Conservation (phyloP, 2,329 filamentous ascomycete species). For the Nemania sp. region DNA sequence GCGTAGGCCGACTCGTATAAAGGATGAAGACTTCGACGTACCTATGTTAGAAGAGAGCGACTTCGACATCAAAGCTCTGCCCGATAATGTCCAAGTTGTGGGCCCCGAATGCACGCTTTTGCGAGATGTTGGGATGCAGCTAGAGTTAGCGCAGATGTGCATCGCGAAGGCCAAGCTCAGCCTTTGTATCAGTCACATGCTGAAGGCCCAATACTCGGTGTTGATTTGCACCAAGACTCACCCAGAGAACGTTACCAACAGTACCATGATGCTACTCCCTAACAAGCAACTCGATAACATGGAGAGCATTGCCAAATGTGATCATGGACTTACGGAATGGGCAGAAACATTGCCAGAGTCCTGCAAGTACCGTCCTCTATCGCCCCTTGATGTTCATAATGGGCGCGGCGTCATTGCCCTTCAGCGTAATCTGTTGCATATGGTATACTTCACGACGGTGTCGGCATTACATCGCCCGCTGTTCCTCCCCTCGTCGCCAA, state of each 20-base stretch:
- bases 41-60: slow-evolving; percentile 88
- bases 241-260: slow-evolving; percentile 79
- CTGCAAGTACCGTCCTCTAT: slow-evolving; percentile 74
- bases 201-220: slow-evolving; percentile 92
- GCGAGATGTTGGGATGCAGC: slow-evolving; percentile 78
- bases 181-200: slow-evolving; percentile 87
- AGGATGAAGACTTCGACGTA: slow-evolving; percentile 93
- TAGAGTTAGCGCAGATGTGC: slow-evolving; percentile 86
- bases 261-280: slow-evolving; percentile 88
- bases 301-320: slow-evolving; percentile 81
- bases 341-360: slow-evolving; percentile 75
- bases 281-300: slow-evolving; percentile 88
- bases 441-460: slow-evolving; percentile 92
- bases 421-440: slow-evolving; percentile 88
- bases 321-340: slow-evolving; percentile 84
- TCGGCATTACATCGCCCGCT: slow-evolving; percentile 93
- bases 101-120: slow-evolving; percentile 77
- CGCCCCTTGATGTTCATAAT: slow-evolving; percentile 66
- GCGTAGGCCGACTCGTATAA: slow-evolving; percentile 91
- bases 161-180: slow-evolving; percentile 92
- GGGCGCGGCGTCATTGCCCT: slow-evolving; percentile 72
- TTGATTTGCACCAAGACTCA: slow-evolving; percentile 85
- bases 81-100: slow-evolving; percentile 76
- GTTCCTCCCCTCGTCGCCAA: slow-evolving; percentile 80
- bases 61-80: slow-evolving; percentile 80